phyloP scores from a whole-genome alignment of 2,329 filamentous ascomycete species.

The Sclerotinia spermophila region DNA sequence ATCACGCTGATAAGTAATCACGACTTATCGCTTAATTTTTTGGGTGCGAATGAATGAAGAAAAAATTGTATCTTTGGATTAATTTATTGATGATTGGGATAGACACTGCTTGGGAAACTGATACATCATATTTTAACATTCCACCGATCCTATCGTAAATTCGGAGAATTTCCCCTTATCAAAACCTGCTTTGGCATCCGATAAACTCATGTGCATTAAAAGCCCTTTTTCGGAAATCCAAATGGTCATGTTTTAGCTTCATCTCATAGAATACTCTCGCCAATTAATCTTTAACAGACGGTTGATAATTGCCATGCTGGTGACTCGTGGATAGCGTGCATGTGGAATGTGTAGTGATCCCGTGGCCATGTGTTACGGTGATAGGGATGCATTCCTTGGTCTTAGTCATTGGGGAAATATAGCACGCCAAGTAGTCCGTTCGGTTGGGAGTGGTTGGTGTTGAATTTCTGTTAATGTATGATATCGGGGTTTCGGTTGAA shows the following conservation, averaged over 20 bases:
- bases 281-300: not conserved
- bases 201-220: not conserved
- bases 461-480: not conserved
- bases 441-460: not conserved
- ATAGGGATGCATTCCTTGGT: not conserved
- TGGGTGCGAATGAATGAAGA: too few relatives aligned
- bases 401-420: not conserved
- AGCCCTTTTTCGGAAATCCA: too few relatives aligned
- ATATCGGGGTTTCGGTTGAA: not conserved
- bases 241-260: conserved; percentile 7
- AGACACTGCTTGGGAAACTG: not conserved
- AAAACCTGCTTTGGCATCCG: not conserved
- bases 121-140: not conserved
- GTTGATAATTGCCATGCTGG: not conserved
- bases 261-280: not conserved
- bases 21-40: too few relatives aligned
- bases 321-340: not conserved
- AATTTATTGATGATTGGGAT: not conserved
- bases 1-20: too few relatives aligned
- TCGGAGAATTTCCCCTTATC: not conserved
- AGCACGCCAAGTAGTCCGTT: not conserved
- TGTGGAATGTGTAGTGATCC: not conserved
- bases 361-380: conserved; percentile 6
- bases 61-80: too few relatives aligned
- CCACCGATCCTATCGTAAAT: not conserved